A percentile compares a stretch with the other conserved stretches of the same genome.
These are phyloP conservation scores for Isochrysis galbana DNA, from an alignment of 78 protist genomes.

Conservation along the genomic window DNA sequence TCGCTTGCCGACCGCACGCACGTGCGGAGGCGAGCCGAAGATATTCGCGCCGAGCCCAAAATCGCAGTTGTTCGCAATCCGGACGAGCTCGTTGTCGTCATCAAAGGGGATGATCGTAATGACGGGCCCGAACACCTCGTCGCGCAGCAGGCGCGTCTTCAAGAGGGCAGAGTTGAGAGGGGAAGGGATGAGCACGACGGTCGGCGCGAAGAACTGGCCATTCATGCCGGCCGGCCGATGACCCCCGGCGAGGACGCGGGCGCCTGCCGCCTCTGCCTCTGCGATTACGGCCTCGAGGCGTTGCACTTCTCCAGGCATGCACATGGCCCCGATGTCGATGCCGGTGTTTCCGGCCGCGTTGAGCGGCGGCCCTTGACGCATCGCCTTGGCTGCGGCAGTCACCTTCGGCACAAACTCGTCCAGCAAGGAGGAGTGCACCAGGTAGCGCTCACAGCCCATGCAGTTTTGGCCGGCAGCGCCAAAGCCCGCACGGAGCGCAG, in stretches of 20 bases:
- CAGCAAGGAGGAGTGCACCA: background rate
- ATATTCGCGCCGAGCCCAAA: background rate
- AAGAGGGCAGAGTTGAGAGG: background rate
- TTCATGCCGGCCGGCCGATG: no score
- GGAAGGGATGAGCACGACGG: background rate
- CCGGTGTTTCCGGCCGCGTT: no score
- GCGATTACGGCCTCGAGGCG: background rate
- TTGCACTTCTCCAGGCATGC: background rate
- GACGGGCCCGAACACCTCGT: background rate
- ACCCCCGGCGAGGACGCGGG: background rate
- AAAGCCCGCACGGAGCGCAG: conserved; percentile 29
- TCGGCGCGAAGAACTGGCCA: conserved; percentile 4
- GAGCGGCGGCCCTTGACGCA: conserved; percentile 7
- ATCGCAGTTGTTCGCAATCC: background rate
- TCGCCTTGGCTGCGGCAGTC: background rate
- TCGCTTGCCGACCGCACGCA: background rate
- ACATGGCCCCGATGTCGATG: conserved; percentile 17
- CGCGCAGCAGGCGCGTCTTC: background rate
- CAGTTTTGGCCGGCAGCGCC: conserved; percentile 41
- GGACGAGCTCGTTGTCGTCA: background rate
- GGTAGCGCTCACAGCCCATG: conserved; percentile 43
- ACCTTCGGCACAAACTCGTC: background rate
- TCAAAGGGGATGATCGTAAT: background rate
- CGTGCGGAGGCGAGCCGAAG: background rate
- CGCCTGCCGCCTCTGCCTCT: conserved; percentile 30